Evolutionary conservation across 768 basidiomycete genomes (phyloP).

Genomic region (Kwoniella botswanensis): DNA sequence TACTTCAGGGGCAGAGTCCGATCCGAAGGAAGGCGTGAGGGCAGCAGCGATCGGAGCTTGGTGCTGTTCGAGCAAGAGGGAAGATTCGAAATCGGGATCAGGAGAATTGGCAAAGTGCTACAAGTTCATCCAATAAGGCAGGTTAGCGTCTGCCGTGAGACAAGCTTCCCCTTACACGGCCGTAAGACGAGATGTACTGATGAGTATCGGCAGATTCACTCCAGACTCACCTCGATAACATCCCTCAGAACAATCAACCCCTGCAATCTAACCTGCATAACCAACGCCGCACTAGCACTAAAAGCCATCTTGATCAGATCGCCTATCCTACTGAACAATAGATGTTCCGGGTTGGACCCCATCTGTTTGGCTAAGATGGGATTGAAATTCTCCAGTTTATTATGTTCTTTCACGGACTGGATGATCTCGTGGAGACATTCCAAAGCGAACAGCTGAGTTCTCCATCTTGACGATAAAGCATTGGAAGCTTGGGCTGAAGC

Average conservation of each 20-base stretch:
- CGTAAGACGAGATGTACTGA: no score
- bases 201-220: not conserved
- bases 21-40: conserved; percentile 91
- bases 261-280: conserved; percentile 90
- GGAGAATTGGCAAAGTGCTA: conserved; percentile 85
- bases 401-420: conserved; percentile 71
- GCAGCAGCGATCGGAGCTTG: conserved; percentile 98
- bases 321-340: conserved; percentile 82
- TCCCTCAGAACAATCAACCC: conserved; percentile 87
- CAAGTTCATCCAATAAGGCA: no score
- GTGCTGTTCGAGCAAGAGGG: conserved; percentile 89
- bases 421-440: conserved; percentile 91
- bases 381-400: conserved; percentile 82
- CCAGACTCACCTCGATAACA: conserved; percentile 76
- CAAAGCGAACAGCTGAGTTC: conserved; percentile 93
- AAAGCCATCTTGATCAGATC: conserved; percentile 98
- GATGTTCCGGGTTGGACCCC: conserved; percentile 59
- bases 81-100: conserved; percentile 90
- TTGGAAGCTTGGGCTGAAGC: conserved; percentile 27
- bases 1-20: conserved; percentile 94
- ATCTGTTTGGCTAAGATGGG: conserved; percentile 65
- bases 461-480: conserved; percentile 73
- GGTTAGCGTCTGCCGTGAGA: no score
- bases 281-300: conserved; percentile 93
- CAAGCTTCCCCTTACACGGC: no score